Conservation (phyloP, 202 grass and related monocot genomes). For the Schoenoplectus triqueter region DNA sequence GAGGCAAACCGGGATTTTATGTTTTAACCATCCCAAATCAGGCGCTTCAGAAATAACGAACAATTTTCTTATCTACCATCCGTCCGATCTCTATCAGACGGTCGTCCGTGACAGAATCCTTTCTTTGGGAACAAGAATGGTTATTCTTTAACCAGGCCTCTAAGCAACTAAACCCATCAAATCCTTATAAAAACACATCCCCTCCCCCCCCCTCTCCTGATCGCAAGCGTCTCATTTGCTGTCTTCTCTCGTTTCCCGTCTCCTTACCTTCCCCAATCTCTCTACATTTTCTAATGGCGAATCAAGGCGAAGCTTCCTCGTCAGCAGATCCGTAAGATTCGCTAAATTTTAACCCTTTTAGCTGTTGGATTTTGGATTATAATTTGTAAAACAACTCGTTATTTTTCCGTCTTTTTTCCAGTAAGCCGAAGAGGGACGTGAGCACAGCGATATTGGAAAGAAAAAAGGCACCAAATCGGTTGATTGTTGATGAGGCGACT, state of each 20-base stretch:
- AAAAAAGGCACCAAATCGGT: constrained; percentile 50
- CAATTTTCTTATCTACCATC: neutral
- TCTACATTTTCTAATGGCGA: constrained; percentile 35
- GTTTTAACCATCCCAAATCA: constrained; percentile 17
- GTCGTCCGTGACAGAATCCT: neutral
- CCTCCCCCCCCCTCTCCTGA: neutral
- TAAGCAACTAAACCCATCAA: neutral
- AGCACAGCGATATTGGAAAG: constrained; percentile 54
- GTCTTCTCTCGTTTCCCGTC: neutral
- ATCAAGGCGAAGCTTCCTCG: constrained; percentile 36
- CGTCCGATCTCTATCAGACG: constrained; percentile 22
- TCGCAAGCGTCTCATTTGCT: neutral
- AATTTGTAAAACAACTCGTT: neutral
- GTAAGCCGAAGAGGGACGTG: constrained; percentile 49
- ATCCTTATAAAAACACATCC: constrained; percentile 26
- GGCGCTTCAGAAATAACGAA: neutral
- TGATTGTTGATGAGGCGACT: constrained; percentile 51
- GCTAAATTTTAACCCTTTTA: neutral
- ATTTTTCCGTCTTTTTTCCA: constrained; percentile 3
- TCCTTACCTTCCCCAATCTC: neutral
- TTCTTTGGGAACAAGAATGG: constrained; percentile 47
- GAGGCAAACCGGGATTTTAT: neutral
- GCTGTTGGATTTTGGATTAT: neutral
- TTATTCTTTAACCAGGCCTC: constrained; percentile 37
- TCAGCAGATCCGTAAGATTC: constrained; percentile 47